Evolutionary conservation across 2,329 filamentous ascomycete species (phyloP).

Genomic region (Pseudocercospora pini-densiflorae): DNA sequence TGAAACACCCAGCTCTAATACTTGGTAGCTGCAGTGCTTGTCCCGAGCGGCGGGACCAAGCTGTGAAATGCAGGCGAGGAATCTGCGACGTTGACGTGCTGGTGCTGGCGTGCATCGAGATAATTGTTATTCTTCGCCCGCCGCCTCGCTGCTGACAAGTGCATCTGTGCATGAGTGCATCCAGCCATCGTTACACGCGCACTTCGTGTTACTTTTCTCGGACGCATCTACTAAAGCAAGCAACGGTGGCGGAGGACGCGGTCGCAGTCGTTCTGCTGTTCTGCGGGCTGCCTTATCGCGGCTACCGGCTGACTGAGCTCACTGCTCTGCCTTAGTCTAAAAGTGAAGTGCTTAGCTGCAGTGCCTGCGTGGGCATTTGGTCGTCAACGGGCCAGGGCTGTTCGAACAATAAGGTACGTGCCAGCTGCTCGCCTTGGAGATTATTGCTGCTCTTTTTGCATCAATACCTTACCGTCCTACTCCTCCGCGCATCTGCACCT

Average conservation of each 20-base stretch:
- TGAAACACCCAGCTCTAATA: neutral
- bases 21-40: neutral
- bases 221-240: neutral
- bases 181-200: neutral
- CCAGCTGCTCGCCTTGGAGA: neutral
- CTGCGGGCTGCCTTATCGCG: neutral
- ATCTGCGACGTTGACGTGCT: neutral
- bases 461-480: neutral
- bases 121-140: too few species aligned
- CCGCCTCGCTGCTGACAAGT: too few species aligned
- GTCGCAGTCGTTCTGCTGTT: neutral
- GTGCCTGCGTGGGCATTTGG: too few species aligned
- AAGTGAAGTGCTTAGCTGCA: neutral
- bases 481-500: neutral
- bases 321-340: neutral
- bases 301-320: neutral
- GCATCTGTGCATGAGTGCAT: neutral
- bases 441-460: neutral
- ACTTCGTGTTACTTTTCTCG: neutral
- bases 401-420: neutral
- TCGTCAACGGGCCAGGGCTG: neutral
- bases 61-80: neutral
- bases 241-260: neutral
- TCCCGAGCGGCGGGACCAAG: neutral
- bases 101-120: neutral